These are phyloP conservation scores for Wallacemonas rigidus DNA, from an alignment of 208 protist genomes.

Conservation along the genomic window DNA sequence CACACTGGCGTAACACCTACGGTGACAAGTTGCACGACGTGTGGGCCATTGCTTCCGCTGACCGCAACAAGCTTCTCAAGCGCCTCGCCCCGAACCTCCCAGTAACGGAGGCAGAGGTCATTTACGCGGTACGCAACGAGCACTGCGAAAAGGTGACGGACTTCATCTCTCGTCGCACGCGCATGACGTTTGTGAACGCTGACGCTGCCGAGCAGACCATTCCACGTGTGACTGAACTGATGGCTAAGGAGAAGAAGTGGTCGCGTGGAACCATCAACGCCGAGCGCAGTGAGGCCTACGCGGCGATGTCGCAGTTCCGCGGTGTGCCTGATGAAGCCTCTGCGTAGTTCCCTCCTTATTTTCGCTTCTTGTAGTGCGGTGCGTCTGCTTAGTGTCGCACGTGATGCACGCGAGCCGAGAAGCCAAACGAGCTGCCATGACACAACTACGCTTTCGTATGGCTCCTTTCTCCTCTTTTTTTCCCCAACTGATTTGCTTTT, in stretches of 20 bases:
- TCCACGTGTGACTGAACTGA: slow-evolving; percentile 85
- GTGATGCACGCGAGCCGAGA: no score
- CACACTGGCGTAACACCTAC: slow-evolving; percentile 68
- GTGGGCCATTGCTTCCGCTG: slow-evolving; percentile 33
- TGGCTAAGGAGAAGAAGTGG: slow-evolving; percentile 87
- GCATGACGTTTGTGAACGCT: slow-evolving; percentile 89
- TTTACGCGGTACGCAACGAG: slow-evolving; percentile 77
- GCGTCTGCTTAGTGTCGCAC: no score
- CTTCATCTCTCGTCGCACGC: slow-evolving; percentile 91
- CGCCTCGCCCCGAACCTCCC: slow-evolving; percentile 58
- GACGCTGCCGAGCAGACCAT: slow-evolving; percentile 63
- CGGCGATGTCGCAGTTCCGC: slow-evolving; percentile 50
- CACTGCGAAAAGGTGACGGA: slow-evolving; percentile 91
- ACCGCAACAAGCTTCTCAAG: slow-evolving; percentile 37
- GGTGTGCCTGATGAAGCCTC: slow-evolving; percentile 21
- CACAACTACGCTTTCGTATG: no score
- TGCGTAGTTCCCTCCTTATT: not conserved
- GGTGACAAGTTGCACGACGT: slow-evolving; percentile 63
- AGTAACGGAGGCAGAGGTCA: slow-evolving; percentile 88
- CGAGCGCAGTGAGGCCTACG: slow-evolving; percentile 59
- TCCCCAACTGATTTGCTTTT: no score
- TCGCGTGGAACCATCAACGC: slow-evolving; percentile 33
- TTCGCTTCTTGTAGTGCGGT: no score
- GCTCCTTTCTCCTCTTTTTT: no score
- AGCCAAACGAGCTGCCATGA: no score